Evolutionary conservation across 139 green algal species (phyloP).

Genomic region (Chlorella sp.): DNA sequence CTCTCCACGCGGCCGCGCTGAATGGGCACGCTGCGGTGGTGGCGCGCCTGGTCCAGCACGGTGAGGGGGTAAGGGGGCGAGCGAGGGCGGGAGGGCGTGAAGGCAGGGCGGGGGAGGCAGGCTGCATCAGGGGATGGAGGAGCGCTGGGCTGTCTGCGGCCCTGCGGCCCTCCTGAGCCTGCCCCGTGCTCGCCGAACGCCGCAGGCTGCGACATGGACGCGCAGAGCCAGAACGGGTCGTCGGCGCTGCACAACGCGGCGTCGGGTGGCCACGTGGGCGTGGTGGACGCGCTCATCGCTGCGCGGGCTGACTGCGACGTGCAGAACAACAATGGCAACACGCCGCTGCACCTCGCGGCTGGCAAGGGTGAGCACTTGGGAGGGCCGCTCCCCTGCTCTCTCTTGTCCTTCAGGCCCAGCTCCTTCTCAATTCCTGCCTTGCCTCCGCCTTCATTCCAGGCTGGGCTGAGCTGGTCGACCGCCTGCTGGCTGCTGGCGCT

Average conservation of each 20-base stretch:
- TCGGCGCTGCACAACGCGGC: slow-evolving; percentile 53
- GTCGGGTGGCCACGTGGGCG: slow-evolving; percentile 64
- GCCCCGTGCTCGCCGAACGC: too few relatives aligned
- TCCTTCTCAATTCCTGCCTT: too few relatives aligned
- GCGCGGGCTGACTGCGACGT: slow-evolving; percentile 48
- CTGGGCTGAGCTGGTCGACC: slow-evolving; percentile 21
- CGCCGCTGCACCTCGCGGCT: slow-evolving; percentile 50
- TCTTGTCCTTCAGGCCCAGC: too few relatives aligned
- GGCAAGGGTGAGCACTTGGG: slow-evolving; percentile 47
- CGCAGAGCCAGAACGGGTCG: slow-evolving; percentile 44
- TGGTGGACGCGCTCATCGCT: slow-evolving; percentile 31
- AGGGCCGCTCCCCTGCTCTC: too few relatives aligned
- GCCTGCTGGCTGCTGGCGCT: slow-evolving; percentile 16
- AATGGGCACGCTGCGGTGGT: slow-evolving; percentile 46
- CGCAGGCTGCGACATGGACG: slow-evolving; percentile 30
- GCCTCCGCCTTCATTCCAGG: too few relatives aligned
- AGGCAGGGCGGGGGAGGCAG: too few relatives aligned
- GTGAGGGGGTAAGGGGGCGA: too few relatives aligned
- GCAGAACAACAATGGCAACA: slow-evolving; percentile 63
- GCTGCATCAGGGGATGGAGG: too few relatives aligned
- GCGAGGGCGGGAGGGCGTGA: too few relatives aligned
- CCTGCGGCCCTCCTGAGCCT: too few relatives aligned
- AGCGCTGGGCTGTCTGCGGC: too few relatives aligned
- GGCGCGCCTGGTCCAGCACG: slow-evolving; percentile 32
- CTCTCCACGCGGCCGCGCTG: slow-evolving; percentile 40